Percentiles rank a stretch among this genome's conserved stretches.
Conservation (phyloP, 305 asterid genomes). For the Salvia sclarea region DNA sequence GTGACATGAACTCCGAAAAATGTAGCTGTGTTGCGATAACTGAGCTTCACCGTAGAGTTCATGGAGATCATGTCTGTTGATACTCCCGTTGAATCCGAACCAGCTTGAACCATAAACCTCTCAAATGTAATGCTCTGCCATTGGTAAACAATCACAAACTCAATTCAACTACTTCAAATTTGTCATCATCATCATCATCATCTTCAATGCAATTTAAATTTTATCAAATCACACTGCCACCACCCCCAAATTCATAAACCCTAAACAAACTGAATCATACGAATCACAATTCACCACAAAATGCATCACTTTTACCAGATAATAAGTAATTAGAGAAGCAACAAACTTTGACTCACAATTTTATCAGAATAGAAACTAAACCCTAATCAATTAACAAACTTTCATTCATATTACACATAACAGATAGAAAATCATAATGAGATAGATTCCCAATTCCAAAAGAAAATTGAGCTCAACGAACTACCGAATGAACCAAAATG, state of each 20-base stretch:
- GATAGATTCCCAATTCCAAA: not conserved
- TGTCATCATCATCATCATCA: not conserved
- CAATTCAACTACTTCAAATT: not conserved
- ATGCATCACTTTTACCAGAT: not conserved
- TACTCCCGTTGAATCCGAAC: conserved; percentile 71
- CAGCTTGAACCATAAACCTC: conserved; percentile 77
- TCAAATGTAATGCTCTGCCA: conserved; percentile 61
- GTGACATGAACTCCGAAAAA: conserved; percentile 81
- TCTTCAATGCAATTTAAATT: not conserved
- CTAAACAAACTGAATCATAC: not conserved
- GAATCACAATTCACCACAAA: not conserved
- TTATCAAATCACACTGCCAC: not conserved
- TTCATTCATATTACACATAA: not conserved
- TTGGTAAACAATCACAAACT: not conserved
- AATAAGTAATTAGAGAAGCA: not conserved
- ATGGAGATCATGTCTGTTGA: conserved; percentile 75
- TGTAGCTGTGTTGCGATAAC: conserved; percentile 63
- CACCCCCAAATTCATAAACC: not conserved
- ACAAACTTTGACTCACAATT: not conserved
- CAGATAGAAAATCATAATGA: not conserved
- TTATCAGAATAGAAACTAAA: not conserved
- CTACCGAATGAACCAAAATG: not conserved
- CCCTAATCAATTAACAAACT: not conserved
- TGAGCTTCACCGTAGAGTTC: conserved; percentile 66
- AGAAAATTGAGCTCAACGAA: not conserved